Conservation (phyloP, 495 filamentous ascomycete genomes). For the Pseudoneurospora amorphoporcata region DNA sequence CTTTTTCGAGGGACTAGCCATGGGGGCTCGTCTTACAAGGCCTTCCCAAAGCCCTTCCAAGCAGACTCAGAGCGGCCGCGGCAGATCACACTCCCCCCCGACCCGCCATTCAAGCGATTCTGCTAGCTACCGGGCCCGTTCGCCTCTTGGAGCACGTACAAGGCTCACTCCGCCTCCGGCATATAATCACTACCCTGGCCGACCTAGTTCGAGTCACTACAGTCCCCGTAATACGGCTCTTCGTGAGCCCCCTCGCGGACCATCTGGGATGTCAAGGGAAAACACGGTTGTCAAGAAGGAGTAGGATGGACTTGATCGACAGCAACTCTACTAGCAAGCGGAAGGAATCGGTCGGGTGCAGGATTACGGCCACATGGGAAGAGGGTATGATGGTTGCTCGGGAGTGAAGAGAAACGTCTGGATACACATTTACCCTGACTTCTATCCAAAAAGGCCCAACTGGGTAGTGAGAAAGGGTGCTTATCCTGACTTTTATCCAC, state of each 20-base stretch:
- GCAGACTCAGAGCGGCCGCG: not conserved
- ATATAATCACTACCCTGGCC: not conserved
- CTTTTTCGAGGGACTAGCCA: constrained; percentile 22
- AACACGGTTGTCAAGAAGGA: not conserved
- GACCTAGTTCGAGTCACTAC: constrained; percentile 2
- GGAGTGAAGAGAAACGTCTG: not conserved
- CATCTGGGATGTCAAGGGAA: not conserved
- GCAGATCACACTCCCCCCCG: not conserved
- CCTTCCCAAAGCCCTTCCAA: not conserved
- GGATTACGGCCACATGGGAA: not conserved
- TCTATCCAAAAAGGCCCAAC: not conserved
- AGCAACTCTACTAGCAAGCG: not conserved
- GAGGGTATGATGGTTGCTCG: not conserved
- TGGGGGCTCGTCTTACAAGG: constrained; percentile 12
- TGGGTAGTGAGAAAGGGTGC: not conserved
- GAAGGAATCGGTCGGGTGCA: not conserved
- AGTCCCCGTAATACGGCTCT: not conserved
- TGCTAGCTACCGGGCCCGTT: constrained; percentile 9
- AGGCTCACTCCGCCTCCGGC: not conserved
- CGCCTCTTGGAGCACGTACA: constrained; percentile 3
- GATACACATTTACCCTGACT: not conserved
- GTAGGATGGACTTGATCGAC: not conserved
- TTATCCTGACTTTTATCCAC: not conserved
- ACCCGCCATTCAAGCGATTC: not conserved
- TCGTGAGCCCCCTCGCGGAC: not conserved